Evolutionary conservation across 148 eudicot species (phyloP).

Genomic region (Rhododendron henanense): DNA sequence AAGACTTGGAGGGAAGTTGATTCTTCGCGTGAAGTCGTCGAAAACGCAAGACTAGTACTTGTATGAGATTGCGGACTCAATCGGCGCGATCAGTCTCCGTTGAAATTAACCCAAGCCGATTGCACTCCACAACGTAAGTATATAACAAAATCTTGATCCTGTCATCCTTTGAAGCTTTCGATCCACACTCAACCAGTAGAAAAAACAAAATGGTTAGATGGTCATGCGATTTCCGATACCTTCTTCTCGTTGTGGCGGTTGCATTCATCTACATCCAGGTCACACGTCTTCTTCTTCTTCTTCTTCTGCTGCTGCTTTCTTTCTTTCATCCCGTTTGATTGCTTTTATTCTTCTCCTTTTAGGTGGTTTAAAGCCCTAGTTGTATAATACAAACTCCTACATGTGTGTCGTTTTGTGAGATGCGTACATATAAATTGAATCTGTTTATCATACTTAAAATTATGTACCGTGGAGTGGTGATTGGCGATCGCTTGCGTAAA

Average conservation of each 20-base stretch:
- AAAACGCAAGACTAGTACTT: background rate
- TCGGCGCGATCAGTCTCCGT: background rate
- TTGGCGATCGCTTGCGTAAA: background rate
- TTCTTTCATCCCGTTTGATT: background rate
- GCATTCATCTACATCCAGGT: conserved; percentile 89
- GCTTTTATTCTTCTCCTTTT: background rate
- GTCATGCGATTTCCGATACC: conserved; percentile 60
- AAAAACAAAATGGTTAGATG: conserved; percentile 35
- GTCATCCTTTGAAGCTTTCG: background rate
- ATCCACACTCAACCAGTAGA: background rate
- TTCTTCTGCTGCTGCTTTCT: background rate
- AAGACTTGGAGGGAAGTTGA: background rate
- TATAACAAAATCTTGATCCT: background rate
- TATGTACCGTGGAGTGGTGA: background rate
- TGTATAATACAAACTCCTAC: too few species aligned
- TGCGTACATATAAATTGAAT: background rate
- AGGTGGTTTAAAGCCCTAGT: background rate
- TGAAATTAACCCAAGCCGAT: background rate
- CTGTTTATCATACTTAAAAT: background rate
- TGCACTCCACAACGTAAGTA: background rate
- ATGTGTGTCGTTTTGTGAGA: background rate
- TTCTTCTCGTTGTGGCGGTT: conserved; percentile 65
- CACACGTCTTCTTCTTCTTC: background rate
- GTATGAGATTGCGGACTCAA: background rate
- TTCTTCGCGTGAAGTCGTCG: background rate